phyloP scores from a whole-genome alignment of 1,139 yeast species.

The Lodderomyces oxycetoniae region DNA sequence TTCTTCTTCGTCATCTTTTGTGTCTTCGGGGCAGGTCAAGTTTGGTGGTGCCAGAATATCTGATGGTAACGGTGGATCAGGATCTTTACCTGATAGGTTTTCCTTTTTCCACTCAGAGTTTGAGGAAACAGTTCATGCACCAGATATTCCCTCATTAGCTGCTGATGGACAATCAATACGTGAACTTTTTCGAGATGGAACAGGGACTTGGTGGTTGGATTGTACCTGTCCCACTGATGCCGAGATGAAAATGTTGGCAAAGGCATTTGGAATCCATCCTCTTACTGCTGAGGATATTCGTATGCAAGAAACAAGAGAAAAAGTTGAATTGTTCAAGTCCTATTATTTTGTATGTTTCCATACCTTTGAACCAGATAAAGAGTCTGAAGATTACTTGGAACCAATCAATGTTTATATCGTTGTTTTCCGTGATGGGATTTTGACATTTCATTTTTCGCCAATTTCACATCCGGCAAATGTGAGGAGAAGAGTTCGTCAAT shows the following conservation, averaged over 20 bases:
- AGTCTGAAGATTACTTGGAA: slow-evolving; percentile 74
- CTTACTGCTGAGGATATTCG: slow-evolving; percentile 79
- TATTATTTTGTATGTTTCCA: slow-evolving; percentile 80
- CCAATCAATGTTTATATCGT: slow-evolving; percentile 84
- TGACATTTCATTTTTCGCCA: slow-evolving; percentile 81
- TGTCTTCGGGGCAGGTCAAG: slow-evolving; percentile 25
- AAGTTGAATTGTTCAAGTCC: slow-evolving; percentile 66
- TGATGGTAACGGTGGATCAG: slow-evolving; percentile 10
- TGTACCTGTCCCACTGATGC: slow-evolving; percentile 64
- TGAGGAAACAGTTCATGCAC: slow-evolving; percentile 86
- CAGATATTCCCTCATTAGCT: slow-evolving; percentile 74
- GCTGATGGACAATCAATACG: slow-evolving; percentile 60
- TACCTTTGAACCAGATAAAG: slow-evolving; percentile 68
- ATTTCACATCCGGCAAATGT: slow-evolving; percentile 78
- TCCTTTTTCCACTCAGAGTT: slow-evolving; percentile 76
- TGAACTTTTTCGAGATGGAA: slow-evolving; percentile 53
- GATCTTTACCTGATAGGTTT: slow-evolving; percentile 65
- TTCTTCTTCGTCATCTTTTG: slow-evolving; percentile 18
- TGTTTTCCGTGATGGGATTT: slow-evolving; percentile 77
- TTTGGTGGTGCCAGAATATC: slow-evolving; percentile 12
- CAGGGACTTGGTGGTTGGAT: slow-evolving; percentile 72
- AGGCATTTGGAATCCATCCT: slow-evolving; percentile 80
- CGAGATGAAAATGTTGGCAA: slow-evolving; percentile 58
- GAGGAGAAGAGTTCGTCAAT: slow-evolving; percentile 82
- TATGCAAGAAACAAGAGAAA: slow-evolving; percentile 79